Evolutionary conservation across 768 basidiomycete genomes (phyloP).

Genomic region (Mycena vitilis): DNA sequence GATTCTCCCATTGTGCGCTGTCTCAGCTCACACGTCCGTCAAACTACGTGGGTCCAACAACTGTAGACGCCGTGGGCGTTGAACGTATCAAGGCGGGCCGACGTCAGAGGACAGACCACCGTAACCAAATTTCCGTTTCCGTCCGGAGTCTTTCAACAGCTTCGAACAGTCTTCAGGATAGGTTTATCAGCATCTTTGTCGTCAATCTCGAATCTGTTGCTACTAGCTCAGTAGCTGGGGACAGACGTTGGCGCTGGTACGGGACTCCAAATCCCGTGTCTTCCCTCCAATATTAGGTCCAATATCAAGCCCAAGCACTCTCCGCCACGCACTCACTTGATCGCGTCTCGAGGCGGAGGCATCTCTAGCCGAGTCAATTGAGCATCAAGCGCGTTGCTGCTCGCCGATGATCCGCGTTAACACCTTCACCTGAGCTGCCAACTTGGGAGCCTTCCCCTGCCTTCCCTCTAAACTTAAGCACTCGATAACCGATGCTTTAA

Average conservation of each 20-base stretch:
- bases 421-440: too few species aligned
- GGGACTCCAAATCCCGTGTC: background rate
- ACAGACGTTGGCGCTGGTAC: background rate
- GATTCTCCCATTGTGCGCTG: conserved; percentile 9
- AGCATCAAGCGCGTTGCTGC: too few species aligned
- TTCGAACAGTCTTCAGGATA: background rate
- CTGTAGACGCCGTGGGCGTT: background rate
- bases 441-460: too few species aligned
- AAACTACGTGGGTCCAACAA: background rate
- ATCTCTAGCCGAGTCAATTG: too few species aligned
- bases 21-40: background rate
- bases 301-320: too few species aligned
- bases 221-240: too few species aligned
- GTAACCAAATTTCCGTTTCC: background rate
- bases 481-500: too few species aligned
- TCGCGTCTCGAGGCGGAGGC: background rate
- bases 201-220: conserved; percentile 6
- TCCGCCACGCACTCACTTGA: too few species aligned
- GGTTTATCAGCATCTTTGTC: conserved; percentile 3
- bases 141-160: background rate
- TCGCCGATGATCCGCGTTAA: too few species aligned
- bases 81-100: conserved; percentile 11
- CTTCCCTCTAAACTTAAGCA: too few species aligned
- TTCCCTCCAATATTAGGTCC: too few species aligned
- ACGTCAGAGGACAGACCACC: conserved; percentile 16